Conservation (phyloP, 345 rosid genomes). For the Citrus glauca region DNA sequence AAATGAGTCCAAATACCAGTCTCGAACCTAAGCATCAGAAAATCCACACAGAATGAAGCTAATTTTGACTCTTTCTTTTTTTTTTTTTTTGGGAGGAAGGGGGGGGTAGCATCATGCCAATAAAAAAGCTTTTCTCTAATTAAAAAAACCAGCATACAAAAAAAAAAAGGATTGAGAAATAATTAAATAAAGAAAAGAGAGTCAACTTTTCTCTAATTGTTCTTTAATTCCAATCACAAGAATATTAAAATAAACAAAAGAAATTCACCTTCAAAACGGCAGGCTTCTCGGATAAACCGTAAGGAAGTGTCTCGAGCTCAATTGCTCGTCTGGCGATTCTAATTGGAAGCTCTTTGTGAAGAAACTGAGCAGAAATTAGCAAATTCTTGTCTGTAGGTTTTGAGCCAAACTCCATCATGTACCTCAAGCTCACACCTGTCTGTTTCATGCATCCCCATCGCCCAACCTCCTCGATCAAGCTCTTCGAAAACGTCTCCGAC, state of each 20-base stretch:
- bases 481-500: slow-evolving; percentile 51
- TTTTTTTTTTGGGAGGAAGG: too few species aligned
- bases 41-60: not conserved
- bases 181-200: not conserved
- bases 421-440: slow-evolving; percentile 81
- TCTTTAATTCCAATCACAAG: not conserved
- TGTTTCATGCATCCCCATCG: slow-evolving; percentile 93
- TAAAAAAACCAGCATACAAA: not conserved
- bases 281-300: slow-evolving; percentile 75
- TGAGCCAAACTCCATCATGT: slow-evolving; percentile 96
- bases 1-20: slow-evolving; percentile 98
- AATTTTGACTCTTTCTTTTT: not conserved
- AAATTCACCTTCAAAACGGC: slow-evolving; percentile 65
- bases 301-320: slow-evolving; percentile 80
- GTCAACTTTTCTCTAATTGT: not conserved
- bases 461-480: slow-evolving; percentile 63
- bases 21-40: slow-evolving; percentile 67
- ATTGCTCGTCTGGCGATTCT: slow-evolving; percentile 77
- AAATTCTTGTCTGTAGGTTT: slow-evolving; percentile 58
- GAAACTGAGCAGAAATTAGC: slow-evolving; percentile 78
- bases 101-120: too few species aligned
- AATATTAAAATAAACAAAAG: not conserved
- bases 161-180: not conserved
- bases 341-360: slow-evolving; percentile 86
- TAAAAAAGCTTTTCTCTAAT: too few species aligned